Base-by-base conservation (phyloP, 306 rosid genomes). In the Begonia loranthoides region DNA sequence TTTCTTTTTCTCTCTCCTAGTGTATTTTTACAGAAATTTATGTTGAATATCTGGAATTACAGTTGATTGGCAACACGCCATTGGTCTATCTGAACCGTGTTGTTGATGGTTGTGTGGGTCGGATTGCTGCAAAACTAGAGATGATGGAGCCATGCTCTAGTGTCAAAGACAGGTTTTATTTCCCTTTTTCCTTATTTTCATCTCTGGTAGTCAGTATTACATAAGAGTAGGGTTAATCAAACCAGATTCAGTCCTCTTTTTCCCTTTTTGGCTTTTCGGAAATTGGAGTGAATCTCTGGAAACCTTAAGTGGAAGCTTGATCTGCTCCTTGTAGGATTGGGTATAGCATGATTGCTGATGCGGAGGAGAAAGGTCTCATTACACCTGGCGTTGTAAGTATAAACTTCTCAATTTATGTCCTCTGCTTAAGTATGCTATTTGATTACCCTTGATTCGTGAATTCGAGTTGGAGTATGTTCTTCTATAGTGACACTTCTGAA, bases 121-220 rank as follows among this genome's bases (percentile, higher is more conserved):
- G 52, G 50, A 58, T 87, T 70, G 96, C 96, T 44, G 96, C 96
- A 4, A 87, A 84, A 79, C 73, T 87, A 51, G 96, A 87, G 79
- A 74, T 79, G 96, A 70, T 87, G 96, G 96, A 87, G 45, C 96
- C 96, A 48, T 87, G 94, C 76, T 87, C 96, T 34, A 87, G 93
- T 34, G 94, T 87, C 74, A 87, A 87, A 61, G 96, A 87, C 61
- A 84, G 96, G 96, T 84, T 63, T 45, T 52, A 59, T 53, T 65
- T 57, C 16, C 44, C 17, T 49, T 51, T 45, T 52, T 56, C 11
- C 39, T 13, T 47, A 0, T 47, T 13, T 47, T 62, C 15, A 11
- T 49, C 49, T 21, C 54, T 44, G 1, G 7, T 52, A 28, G 8
- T 28, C 36, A 28, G 36, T 7, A 28, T 28, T 28, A 28, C 5